Evolutionary conservation across 768 basidiomycete genomes (phyloP).

Genomic region (Melanogaster broomeanus): DNA sequence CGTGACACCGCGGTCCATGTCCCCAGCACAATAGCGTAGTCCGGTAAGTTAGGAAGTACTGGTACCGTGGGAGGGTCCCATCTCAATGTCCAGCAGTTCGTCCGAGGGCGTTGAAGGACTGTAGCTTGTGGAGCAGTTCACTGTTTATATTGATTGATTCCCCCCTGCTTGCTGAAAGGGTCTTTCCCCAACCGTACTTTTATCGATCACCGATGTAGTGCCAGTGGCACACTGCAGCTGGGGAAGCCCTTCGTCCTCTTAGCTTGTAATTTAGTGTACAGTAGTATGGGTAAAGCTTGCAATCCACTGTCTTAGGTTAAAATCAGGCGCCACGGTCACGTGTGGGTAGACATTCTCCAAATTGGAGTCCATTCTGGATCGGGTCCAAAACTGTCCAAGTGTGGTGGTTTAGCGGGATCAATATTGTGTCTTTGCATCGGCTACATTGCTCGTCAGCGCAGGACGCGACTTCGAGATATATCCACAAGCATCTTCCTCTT

Average conservation of each 20-base stretch:
- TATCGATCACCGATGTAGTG: no score
- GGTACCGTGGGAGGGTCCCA: background rate
- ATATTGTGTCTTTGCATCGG: constrained; percentile 2
- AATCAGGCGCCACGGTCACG: constrained; percentile 19
- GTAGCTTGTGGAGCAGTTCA: background rate
- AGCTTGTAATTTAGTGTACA: background rate
- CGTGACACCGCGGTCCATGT: background rate
- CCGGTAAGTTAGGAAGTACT: background rate
- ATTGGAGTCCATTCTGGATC: no score
- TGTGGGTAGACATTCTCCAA: no score
- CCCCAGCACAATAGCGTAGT: background rate
- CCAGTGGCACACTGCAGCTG: background rate
- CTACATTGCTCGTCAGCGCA: constrained; percentile 34
- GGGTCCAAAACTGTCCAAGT: constrained; percentile 35
- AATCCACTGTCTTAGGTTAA: constrained; percentile 2
- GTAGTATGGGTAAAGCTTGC: background rate
- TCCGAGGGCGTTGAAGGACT: background rate
- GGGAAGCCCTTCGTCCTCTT: no score
- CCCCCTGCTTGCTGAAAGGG: background rate
- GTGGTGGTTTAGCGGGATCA: constrained; percentile 12
- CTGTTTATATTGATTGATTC: background rate
- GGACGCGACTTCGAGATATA: constrained; percentile 34
- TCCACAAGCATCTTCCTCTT: constrained; percentile 11
- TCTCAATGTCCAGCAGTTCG: background rate
- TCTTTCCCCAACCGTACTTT: background rate